phyloP scores from a whole-genome alignment of 257 asterid genomes.

The Solanum okadae region DNA sequence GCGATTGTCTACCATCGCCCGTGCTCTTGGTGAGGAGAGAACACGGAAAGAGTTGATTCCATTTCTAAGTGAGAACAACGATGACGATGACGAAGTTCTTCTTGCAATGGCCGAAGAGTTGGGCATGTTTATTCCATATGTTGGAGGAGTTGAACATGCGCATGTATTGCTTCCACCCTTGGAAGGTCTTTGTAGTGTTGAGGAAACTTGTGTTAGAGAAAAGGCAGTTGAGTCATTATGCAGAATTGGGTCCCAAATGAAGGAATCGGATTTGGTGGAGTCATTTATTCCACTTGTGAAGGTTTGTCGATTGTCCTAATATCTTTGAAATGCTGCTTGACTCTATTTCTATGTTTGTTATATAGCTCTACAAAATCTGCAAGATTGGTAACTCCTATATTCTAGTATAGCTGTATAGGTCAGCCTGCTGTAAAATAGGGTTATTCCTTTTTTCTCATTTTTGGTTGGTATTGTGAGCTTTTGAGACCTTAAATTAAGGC shows the following conservation, averaged over 20 bases:
- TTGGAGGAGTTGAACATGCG: conserved; percentile 50
- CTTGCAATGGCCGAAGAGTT: conserved; percentile 51
- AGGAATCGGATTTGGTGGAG: conserved; percentile 38
- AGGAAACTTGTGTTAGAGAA: conserved; percentile 36
- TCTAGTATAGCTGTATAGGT: not conserved
- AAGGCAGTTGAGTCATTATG: conserved; percentile 30
- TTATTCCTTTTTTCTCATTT: not conserved
- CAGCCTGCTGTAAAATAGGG: not conserved
- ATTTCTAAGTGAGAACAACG: conserved; percentile 76
- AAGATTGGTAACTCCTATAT: not conserved
- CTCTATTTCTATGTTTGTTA: not conserved
- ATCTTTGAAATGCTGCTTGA: not conserved
- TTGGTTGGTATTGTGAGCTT: not conserved
- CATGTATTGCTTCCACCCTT: conserved; percentile 43
- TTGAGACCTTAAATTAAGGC: not conserved
- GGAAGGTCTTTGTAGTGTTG: conserved; percentile 50
- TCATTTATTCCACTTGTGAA: conserved; percentile 49
- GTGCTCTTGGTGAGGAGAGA: conserved; percentile 88
- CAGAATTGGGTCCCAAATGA: conserved; percentile 33
- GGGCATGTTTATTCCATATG: conserved; percentile 33
- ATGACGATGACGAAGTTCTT: conserved; percentile 55
- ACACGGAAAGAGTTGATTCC: conserved; percentile 78
- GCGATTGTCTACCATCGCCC: conserved; percentile 79
- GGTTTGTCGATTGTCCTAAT: conserved; percentile 17
- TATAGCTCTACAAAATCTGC: not conserved